A percentile compares a stretch with the other conserved stretches of the same genome.
phyloP scores from a whole-genome alignment of 2,329 filamentous ascomycete genomes.

The Thielaviopsis ethacetica region DNA sequence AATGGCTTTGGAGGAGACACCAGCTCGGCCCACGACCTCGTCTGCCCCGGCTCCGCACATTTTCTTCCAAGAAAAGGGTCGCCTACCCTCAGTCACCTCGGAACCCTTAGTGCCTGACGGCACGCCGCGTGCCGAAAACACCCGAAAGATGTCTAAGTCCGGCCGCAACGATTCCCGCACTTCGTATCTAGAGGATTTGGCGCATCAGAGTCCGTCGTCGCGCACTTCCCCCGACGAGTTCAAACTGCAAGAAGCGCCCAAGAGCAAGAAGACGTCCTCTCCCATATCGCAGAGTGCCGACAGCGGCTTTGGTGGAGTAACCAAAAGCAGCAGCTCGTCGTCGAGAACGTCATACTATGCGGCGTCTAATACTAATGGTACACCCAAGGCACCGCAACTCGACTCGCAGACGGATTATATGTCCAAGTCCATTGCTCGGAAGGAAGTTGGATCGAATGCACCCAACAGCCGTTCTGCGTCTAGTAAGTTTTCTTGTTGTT shows the following conservation, averaged over 20 bases:
- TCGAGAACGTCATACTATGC: slow-evolving; percentile 7
- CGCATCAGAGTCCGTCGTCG: slow-evolving; percentile 18
- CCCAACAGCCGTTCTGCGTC: slow-evolving; percentile 19
- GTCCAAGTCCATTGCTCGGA: slow-evolving; percentile 40
- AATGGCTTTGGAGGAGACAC: slow-evolving; percentile 48
- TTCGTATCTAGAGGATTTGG: slow-evolving; percentile 12
- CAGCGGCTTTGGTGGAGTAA: slow-evolving; percentile 11
- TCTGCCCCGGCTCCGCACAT: slow-evolving; percentile 64
- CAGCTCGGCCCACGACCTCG: slow-evolving; percentile 37
- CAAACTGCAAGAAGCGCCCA: slow-evolving; percentile 68
- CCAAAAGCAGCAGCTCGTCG: slow-evolving; percentile 8
- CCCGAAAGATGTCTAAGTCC: slow-evolving; percentile 32
- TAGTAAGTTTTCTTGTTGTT: slow-evolving; percentile 21
- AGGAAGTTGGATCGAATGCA: slow-evolving; percentile 37
- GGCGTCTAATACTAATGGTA: neutral
- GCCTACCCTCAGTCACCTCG: slow-evolving; percentile 26
- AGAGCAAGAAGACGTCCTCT: slow-evolving; percentile 33
- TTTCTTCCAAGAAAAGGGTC: slow-evolving; percentile 72
- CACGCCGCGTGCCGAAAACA: slow-evolving; percentile 16
- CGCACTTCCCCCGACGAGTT: slow-evolving; percentile 39
- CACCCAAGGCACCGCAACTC: slow-evolving; percentile 5
- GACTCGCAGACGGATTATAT: slow-evolving; percentile 1
- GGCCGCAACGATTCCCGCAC: slow-evolving; percentile 26
- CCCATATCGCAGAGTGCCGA: slow-evolving; percentile 18
- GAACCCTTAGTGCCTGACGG: slow-evolving; percentile 6